Evolutionary conservation across 139 green algal species (phyloP), one percentile per base, ranked within the genome.

Genomic region (Diplosphaera chodatii): DNA sequence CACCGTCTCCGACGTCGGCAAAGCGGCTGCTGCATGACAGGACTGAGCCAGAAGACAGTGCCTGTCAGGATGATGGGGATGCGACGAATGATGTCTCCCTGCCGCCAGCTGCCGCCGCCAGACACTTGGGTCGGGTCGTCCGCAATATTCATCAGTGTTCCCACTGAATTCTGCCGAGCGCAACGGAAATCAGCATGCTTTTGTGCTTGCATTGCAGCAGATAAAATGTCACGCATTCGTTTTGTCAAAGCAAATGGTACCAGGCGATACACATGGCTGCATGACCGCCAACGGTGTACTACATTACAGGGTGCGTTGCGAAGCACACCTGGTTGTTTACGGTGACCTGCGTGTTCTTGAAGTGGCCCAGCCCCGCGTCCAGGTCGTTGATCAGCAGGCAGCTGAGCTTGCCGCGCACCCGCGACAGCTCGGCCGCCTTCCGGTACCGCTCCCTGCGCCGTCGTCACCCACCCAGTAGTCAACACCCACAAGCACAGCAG

Each of bases 321-420:
- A n/a, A 71, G 27, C 74, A 0, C 67, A 90, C 87, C 81, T 93
- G 88, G 10, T 83, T 90, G 75, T 94, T 86, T 4, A 83, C 80
- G 3, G 72, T 84, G 67, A 71, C 34, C 48, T 78, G 74, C 22
- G 82, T 87, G 75, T 86, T 77, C 30, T 81, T 77, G 75, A 92
- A 91, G 70, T 83, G 77, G 16, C 89, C 90, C 20, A 94, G 66
- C n/a, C 90, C 90, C 0, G 91, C 91, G 71, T 97, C 92, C 33
- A 97, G 80, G 77, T 97, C 92, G 74, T 97, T 95, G 78, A 97
- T 96, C 16, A 97, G 40, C 48, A 97, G 85, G 73, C 77, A 86
- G n/a, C 71, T 85, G 74, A 97, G 79, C 78, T 88, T 90, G 68
- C 91, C 91, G 27, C 82, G 80, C 28, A 87, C 82, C 67, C 84